phyloP scores from a whole-genome alignment of 352 stramenopile genomes.

The Phytopythium mirpurense region DNA sequence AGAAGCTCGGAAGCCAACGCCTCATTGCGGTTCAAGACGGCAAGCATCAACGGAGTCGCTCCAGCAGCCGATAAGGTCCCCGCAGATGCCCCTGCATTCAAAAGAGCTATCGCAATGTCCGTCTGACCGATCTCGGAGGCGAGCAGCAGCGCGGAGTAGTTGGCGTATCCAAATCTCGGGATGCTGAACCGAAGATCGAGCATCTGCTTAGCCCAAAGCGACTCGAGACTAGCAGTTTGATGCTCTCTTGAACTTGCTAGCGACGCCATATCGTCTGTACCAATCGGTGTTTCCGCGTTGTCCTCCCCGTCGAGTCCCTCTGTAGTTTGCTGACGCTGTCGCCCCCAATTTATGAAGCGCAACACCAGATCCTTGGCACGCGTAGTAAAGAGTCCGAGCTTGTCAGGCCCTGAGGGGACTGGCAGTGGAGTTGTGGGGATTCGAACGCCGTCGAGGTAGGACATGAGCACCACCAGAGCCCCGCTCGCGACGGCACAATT shows the following conservation, averaged over 20 bases:
- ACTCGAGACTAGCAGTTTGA: not conserved
- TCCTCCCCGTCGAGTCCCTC: conserved; percentile 2
- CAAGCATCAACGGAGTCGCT: conserved; percentile 54
- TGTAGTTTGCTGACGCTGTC: conserved; percentile 14
- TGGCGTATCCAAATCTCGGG: conserved; percentile 39
- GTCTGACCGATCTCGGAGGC: conserved; percentile 38
- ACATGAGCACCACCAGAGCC: conserved; percentile 32
- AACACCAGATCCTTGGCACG: conserved; percentile 21
- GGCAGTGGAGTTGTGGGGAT: not conserved
- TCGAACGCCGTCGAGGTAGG: conserved; percentile 34
- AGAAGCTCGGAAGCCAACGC: conserved; percentile 27
- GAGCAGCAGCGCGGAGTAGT: conserved; percentile 46
- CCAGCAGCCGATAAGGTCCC: conserved; percentile 24
- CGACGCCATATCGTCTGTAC: conserved; percentile 1
- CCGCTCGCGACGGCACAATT: conserved; percentile 32
- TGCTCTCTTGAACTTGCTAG: conserved; percentile 9
- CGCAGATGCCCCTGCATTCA: conserved; percentile 33
- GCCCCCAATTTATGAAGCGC: conserved; percentile 25
- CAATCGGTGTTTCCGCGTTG: conserved; percentile 5
- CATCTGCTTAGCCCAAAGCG: conserved; percentile 36
- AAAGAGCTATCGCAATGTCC: conserved; percentile 23
- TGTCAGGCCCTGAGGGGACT: not conserved
- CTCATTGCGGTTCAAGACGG: conserved; percentile 41
- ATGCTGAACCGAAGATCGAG: conserved; percentile 37
- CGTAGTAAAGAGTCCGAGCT: conserved; percentile 7